Base-by-base conservation (phyloP, 164 flowering plant species). In the Brasenia schreberi region DNA sequence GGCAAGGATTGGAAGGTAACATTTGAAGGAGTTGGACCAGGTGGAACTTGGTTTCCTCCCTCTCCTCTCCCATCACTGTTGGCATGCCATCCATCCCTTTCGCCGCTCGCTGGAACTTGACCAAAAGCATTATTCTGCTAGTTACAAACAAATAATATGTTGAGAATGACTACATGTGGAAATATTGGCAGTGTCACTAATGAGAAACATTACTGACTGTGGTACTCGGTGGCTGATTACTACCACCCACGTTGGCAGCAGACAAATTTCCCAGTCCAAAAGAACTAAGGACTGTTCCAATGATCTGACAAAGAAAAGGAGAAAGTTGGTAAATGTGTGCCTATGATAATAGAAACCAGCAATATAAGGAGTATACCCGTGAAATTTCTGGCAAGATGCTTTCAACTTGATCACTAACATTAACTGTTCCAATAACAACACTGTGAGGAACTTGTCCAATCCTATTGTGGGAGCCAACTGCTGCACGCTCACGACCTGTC, bases 341-440 rank as follows among this genome's bases (percentile, higher is more conserved):
- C 18, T 59, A 61, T 1, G 19, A 42, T 64, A 63, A 16, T 64
- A 39, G 45, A n/a, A n/a, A n/a, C n/a, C n/a, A n/a, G n/a, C n/a
- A n/a, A n/a, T n/a, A n/a, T 16, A 59, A 58, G 43, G 44, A 63
- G 71, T 84, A 23, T 70, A 95, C 99, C 88, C 86, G 87, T 65
- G 73, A 59, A 53, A 91, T 65, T 69, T 94, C 99, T 43, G 96
- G 89, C 61, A 75, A 83, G 72, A 65, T 53, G 56, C 84, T 85
- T 74, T 85, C 97, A 69, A 82, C 81, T 75, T 86, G 96, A 19
- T 94, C 99, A 65, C 96, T 96, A 70, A 87, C 75, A 74, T 89
- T 89, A 66, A 87, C 79, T 18, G 93, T 84, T 53, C 97, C 99
- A 69, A 94, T 89, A 70, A 94, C 87, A n/a, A 95, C 88, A 77